Base-by-base conservation (phyloP, 768 basidiomycete genomes). In the Melanogaster broomeanus region DNA sequence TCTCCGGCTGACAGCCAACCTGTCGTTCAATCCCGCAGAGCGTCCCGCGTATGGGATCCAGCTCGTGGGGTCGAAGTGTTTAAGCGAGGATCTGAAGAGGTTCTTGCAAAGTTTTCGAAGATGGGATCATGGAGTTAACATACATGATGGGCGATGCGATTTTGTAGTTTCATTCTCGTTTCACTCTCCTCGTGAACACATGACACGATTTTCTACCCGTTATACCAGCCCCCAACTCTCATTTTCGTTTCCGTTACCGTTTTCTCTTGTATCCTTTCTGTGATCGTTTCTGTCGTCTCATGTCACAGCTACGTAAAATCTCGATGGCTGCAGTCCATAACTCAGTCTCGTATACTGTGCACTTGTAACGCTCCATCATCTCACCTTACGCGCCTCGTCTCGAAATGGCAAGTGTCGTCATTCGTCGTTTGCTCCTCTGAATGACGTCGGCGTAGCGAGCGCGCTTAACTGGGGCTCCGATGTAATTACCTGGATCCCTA, bases 21-120 rank as follows among this genome's bases (percentile, higher is more conserved):
- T 27, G 54, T 60, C 9, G 60, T 56, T 67, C 33, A 68, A 73
- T 43, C 27, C 18, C 70, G 66, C 34, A 82, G 79, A 59, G 76
- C 78, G 19, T 80, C 78, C 3, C 79, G 91, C 19, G 85, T 88
- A 5, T 96, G 88, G 84, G 92, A 94, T 64, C 93, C 93, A 16
- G 84, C 85, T 10, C 84, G 92, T 19, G 87, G 86, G 39, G 84
- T 94, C 3, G 93, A 95, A 52, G 61, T 88, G 35, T 93, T 94
- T 72, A 94, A 93, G 68, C 82, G 82, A 45, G 87, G 87, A 13
- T 93, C 91, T 2, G 92, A 95, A 66, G 88, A 94, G 60, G 90
- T 93, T 22, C 75, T 95, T 25, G 82, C 88, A 10, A 77, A 88
- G 42, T 93, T 95, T 69, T 72, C 93, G 73, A 87, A 82, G 62